These are phyloP conservation scores for Xenosphaeropsis pyriputrescens DNA, from an alignment of 2,329 filamentous ascomycete species.

Conservation along the genomic window DNA sequence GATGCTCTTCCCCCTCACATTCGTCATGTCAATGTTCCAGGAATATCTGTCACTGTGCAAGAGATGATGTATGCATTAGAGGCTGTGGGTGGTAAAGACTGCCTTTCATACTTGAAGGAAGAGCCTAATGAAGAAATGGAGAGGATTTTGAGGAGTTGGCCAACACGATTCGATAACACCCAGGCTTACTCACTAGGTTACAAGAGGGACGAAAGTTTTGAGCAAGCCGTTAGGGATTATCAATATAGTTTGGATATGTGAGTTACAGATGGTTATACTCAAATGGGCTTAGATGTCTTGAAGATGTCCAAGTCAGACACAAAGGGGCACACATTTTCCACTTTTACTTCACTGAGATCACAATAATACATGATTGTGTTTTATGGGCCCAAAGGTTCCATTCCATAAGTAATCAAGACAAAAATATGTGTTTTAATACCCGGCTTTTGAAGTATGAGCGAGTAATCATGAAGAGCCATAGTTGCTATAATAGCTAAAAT, in stretches of 20 bases:
- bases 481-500: too few species aligned
- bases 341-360: too few species aligned
- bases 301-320: too few species aligned
- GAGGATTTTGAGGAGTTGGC: conserved; percentile 44
- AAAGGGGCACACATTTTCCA: too few species aligned
- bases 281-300: too few species aligned
- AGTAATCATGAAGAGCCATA: too few species aligned
- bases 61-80: conserved; percentile 44
- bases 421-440: too few species aligned
- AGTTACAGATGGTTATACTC: too few species aligned
- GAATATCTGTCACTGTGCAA: conserved; percentile 39
- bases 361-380: too few species aligned
- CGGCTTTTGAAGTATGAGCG: too few species aligned
- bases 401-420: too few species aligned
- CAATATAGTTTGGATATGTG: conserved; percentile 15
- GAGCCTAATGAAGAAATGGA: conserved; percentile 37
- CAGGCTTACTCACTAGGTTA: conserved; percentile 35
- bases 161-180: conserved; percentile 37
- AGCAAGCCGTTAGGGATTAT: conserved; percentile 40
- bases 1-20: conserved; percentile 27
- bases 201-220: conserved; percentile 32
- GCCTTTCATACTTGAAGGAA: conserved; percentile 35
- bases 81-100: conserved; percentile 38
- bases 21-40: conserved; percentile 41
- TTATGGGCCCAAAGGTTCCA: too few species aligned